Conservation (phyloP, 225 moss, liverwort and hornwort species). For the Physcomitrium patens region DNA sequence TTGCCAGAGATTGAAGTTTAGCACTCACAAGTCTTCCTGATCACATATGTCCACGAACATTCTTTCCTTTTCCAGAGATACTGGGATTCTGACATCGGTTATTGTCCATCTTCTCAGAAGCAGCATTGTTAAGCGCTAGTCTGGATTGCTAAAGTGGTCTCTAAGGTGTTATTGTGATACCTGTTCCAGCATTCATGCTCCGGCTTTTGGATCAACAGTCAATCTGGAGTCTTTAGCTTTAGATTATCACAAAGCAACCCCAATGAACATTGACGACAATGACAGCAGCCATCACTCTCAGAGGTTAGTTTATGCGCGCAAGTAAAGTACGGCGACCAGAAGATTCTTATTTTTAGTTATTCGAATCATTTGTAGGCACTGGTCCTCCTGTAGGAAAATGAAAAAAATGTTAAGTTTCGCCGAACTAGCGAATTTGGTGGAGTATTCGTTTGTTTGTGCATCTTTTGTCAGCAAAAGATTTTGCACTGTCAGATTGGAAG, state of each 20-base stretch:
- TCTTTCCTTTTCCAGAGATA: no score
- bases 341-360: no score
- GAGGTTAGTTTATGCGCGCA: not conserved
- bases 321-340: not conserved
- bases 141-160: not conserved
- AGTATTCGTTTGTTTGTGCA: no score
- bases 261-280: conserved; percentile 30
- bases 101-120: not conserved
- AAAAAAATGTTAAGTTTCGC: no score
- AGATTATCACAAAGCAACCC: conserved; percentile 39
- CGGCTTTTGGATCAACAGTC: conserved; percentile 65
- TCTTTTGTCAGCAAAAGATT: no score
- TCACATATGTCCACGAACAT: no score
- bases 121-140: not conserved
- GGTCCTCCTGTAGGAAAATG: no score
- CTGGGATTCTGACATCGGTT: not conserved
- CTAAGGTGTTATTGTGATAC: not conserved
- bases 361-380: no score
- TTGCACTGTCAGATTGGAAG: no score
- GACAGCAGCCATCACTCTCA: conserved; percentile 35
- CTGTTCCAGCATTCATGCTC: conserved; percentile 52
- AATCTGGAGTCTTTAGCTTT: conserved; percentile 60
- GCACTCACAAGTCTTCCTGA: no score
- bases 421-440: no score
- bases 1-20: no score